Base-by-base conservation (phyloP, 805 yeast species). In the Candida ovalis region DNA sequence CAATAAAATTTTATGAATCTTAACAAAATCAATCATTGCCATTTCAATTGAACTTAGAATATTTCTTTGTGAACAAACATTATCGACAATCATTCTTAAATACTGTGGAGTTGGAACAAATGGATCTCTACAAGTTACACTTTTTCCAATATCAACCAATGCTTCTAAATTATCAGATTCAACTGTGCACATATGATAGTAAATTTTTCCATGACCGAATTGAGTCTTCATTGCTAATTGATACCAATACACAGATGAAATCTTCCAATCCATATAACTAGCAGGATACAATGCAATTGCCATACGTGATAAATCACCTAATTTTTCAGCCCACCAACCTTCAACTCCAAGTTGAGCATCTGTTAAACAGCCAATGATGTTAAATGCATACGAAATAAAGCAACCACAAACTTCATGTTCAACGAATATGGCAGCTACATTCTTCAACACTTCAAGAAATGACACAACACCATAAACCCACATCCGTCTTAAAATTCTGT, bases 391-490 rank as follows among this genome's bases (percentile, higher is more conserved):
- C 0, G 86, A 75, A 27, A 85, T 84, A 58, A 85, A 86, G 52
- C 88, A 84, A 48, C 83, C 80, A 60, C 88, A 84, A 15, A 86
- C 84, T 60, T 85, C 91, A 56, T 86, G 91, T 54, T 86, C 91
- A 22, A 66, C 66, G 58, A 84, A 85, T 21, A 85, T 80, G 18
- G 85, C 82, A 51, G 82, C 80, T 42, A 86, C 84, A 62, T 84
- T 86, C 61, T 86, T 86, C 58, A 86, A 68, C 6, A 86, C 89
- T 62, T 86, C 94, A 43, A 86, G 66, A 56, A 86, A 85, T 18
- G 91, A 88, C 15, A 86, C 91, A 13, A 88, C 81, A 23, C 95
- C 95, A 63, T 86, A 86, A 8, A 87, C 91, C 94, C 94, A 87
- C 72, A 87, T 73, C 56, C 94, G 71, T 57, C 92, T 73, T 32